These are phyloP conservation scores for Phytophthora pinifolia DNA, from an alignment of 352 stramenopile genomes.

Conservation along the genomic window DNA sequence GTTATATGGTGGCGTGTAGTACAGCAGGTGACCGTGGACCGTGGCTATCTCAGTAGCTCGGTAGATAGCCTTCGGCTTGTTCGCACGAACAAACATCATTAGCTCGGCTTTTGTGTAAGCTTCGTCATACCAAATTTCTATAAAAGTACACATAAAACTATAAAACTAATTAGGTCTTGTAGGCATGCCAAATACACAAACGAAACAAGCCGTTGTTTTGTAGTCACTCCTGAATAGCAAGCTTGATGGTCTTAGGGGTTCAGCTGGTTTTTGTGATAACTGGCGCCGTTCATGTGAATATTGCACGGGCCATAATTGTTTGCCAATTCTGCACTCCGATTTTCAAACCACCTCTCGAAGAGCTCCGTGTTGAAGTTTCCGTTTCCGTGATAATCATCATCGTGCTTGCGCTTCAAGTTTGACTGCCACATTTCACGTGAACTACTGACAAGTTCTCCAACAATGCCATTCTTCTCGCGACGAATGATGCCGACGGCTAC, in stretches of 20 bases:
- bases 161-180: no score
- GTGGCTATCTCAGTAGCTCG: no score
- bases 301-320: background rate
- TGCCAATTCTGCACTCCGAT: background rate
- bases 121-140: background rate
- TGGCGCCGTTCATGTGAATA: constrained; percentile 1
- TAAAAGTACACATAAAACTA: no score
- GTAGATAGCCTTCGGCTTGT: no score
- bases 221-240: background rate
- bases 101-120: background rate
- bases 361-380: background rate
- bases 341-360: background rate
- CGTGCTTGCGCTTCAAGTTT: background rate
- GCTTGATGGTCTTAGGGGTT: background rate
- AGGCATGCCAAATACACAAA: background rate
- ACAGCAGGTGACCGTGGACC: no score
- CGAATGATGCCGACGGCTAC: background rate
- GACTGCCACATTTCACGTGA: background rate
- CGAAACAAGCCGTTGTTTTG: background rate
- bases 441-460: background rate
- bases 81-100: no score
- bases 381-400: background rate
- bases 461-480: background rate
- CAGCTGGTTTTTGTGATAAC: background rate
- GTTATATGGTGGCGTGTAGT: no score